phyloP scores from a whole-genome alignment of 768 basidiomycete genomes.

The Amyloporia xantha region DNA sequence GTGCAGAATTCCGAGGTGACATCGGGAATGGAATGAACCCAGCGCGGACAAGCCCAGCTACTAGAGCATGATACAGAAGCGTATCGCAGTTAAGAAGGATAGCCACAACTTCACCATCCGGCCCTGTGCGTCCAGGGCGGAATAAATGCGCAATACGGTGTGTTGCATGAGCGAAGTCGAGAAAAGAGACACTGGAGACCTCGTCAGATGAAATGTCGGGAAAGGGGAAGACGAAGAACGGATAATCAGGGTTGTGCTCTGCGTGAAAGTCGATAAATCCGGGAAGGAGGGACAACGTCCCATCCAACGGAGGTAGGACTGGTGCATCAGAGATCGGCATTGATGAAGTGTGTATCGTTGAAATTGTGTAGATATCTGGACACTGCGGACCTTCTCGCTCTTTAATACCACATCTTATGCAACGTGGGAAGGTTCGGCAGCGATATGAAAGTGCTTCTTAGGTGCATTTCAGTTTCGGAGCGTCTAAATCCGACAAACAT shows the following conservation, averaged over 20 bases:
- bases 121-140: background rate
- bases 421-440: too few species aligned
- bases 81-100: slow-evolving; percentile 1
- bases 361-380: too few species aligned
- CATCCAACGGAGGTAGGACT: slow-evolving; percentile 13
- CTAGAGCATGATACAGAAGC: slow-evolving; percentile 1
- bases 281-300: slow-evolving; percentile 9
- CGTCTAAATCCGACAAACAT: too few species aligned
- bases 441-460: too few species aligned
- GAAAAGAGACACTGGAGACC: background rate
- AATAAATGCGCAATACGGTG: background rate
- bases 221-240: slow-evolving; percentile 2
- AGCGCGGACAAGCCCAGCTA: slow-evolving; percentile 3
- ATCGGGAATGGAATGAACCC: slow-evolving; percentile 15
- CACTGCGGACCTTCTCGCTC: too few species aligned
- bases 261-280: slow-evolving; percentile 16
- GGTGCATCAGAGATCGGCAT: background rate
- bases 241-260: slow-evolving; percentile 9
- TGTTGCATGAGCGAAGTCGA: slow-evolving; percentile 5
- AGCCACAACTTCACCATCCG: slow-evolving; percentile 3
- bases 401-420: too few species aligned
- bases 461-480: too few species aligned
- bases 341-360: background rate
- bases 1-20: slow-evolving; percentile 20
- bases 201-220: background rate